Conservation (phyloP, 2,329 filamentous ascomycete genomes). For the Ambrosiella beaveri region DNA sequence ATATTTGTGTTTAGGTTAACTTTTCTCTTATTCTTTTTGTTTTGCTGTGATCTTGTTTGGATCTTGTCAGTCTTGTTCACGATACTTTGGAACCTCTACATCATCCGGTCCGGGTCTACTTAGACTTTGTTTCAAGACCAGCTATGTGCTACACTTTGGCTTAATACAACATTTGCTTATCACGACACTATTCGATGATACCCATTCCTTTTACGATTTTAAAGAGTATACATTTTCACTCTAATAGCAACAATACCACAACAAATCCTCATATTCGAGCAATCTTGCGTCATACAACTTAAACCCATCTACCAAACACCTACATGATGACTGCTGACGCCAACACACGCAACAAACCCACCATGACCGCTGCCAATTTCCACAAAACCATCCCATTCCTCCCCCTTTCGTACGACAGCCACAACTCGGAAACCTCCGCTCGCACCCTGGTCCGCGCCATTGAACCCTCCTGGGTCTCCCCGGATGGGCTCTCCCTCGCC, state of each 20-base stretch:
- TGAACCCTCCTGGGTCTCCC: conserved; percentile 64
- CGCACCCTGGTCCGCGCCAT: conserved; percentile 62
- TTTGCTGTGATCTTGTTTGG: no score
- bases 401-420: conserved; percentile 59
- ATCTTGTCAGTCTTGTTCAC: no score
- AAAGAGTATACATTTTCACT: no score
- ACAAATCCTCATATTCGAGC: neutral
- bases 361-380: neutral
- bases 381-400: conserved; percentile 41
- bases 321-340: conserved; percentile 10
- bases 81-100: no score
- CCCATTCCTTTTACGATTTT: no score
- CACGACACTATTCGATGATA: no score
- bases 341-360: conserved; percentile 5
- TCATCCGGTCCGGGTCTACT: no score
- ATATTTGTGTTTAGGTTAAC: neutral
- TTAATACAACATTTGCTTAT: no score
- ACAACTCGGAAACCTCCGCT: conserved; percentile 63
- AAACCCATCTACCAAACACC: neutral
- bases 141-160: no score
- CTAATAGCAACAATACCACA: neutral
- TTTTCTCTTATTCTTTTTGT: neutral
- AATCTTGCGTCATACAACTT: neutral
- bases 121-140: no score
- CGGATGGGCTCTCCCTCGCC: conserved; percentile 23